Evolutionary conservation across 2,329 filamentous ascomycete species (phyloP), one percentile per base, ranked within the genome.

Genomic region (Aspergillus ochraceus): DNA sequence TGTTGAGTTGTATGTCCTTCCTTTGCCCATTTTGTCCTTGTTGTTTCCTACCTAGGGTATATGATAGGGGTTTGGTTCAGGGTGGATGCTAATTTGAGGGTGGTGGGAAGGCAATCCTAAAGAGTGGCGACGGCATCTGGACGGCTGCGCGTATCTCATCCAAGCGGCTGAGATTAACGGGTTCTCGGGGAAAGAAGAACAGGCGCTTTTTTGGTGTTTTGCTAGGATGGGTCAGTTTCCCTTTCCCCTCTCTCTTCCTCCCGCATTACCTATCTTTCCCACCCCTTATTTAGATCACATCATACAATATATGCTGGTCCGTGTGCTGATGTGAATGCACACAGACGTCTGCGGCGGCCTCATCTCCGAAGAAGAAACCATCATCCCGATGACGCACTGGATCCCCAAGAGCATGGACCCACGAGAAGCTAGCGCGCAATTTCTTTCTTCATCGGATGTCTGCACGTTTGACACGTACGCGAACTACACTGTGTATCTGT

Each of bases 171-270:
- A 78, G 0, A 81, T 84, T 46, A 80, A 83, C 61, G 82, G 82
- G 0, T 82, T 83, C 60, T 78, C 77, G 0, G 81, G 80, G 0
- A 80, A 80, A 3, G 73, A 82, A 2, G 75, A 82, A 17, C 78
- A 83, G 64, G 81, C 82, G 1, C 68, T 84, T 0, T 84, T 84
- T 59, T 84, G 82, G 82, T 83, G 80, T 57, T 84, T 83, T 68
- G 81, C 81, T 0, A 76, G 81, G 8, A 84, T 84, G 81, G 81
- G 74, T 76, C 59, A 52, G 64, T 60, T 30, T 47, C n/a, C 4
- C 30, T 26, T 26, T 39, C 22, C 51, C 49, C 52, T n/a, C 22
- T n/a, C 14, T 30, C 26, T 2, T 6, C 51, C 51, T 6, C 26
- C 26, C 26, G 26, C 26, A 26, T 26, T 26, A 26, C 8, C 26